A percentile compares a stretch with the other conserved stretches of the same genome.
phyloP scores from a whole-genome alignment of 1,139 yeast genomes.

The Kodamaea sp. region DNA sequence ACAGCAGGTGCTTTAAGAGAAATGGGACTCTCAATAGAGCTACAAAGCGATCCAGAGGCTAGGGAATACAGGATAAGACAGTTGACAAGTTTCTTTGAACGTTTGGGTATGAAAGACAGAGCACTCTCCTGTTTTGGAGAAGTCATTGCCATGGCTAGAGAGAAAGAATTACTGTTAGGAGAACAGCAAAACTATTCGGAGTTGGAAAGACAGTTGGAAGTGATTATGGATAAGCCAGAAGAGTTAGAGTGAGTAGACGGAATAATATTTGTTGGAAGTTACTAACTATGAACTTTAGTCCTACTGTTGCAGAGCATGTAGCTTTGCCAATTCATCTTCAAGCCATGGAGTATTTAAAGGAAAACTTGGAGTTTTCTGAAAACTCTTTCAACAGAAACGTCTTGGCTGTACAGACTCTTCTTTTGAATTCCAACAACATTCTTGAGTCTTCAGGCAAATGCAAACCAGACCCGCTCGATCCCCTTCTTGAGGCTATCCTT shows the following conservation, averaged over 20 bases:
- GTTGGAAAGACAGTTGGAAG: background rate
- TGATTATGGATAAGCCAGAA: background rate
- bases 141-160: constrained; percentile 13
- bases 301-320: background rate
- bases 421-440: too few species aligned
- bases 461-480: constrained; percentile 8
- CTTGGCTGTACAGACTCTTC: too few species aligned
- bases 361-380: constrained; percentile 5
- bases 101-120: constrained; percentile 15
- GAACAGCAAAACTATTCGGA: background rate
- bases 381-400: constrained; percentile 10
- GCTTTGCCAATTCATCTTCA: constrained; percentile 20
- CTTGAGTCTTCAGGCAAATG: too few species aligned
- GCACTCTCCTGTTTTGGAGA: constrained; percentile 14
- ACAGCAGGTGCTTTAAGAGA: constrained; percentile 27
- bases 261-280: background rate
- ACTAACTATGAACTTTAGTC: constrained; percentile 5
- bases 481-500: constrained; percentile 18
- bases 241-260: constrained; percentile 3
- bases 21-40: constrained; percentile 29
- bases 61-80: constrained; percentile 19
- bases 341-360: constrained; percentile 18
- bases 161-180: background rate
- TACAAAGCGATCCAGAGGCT: constrained; percentile 17
- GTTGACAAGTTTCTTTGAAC: constrained; percentile 19